Conservation (phyloP, 2,329 filamentous ascomycete species). For the Knoxdaviesia capensis region DNA sequence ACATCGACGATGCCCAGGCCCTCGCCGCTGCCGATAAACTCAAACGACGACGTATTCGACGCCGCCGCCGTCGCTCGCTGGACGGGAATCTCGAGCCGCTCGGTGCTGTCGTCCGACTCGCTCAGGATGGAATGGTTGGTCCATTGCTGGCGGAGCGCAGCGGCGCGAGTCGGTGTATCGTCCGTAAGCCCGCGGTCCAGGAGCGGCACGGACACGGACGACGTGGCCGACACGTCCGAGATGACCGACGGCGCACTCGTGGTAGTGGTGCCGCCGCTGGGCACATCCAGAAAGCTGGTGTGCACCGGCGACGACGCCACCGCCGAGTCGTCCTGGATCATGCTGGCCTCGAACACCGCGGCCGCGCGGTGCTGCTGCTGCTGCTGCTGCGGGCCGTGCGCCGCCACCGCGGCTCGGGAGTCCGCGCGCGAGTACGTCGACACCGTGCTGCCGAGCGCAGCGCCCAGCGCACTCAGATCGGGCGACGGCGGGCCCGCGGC, state of each 20-base stretch:
- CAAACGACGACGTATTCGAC: no score
- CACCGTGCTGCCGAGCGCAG: slow-evolving; percentile 16
- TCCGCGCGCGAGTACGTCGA: slow-evolving; percentile 25
- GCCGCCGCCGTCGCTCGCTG: no score
- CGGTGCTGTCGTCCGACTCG: slow-evolving; percentile 18
- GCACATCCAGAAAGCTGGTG: slow-evolving; percentile 3
- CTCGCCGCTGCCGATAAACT: no score
- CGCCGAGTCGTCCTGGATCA: neutral
- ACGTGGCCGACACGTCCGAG: slow-evolving; percentile 46
- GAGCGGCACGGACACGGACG: slow-evolving; percentile 58
- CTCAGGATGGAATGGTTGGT: slow-evolving; percentile 32
- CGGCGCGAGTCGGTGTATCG: slow-evolving; percentile 10
- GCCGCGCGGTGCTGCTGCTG: slow-evolving; percentile 6
- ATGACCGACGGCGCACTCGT: slow-evolving; percentile 25
- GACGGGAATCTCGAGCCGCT: no score
- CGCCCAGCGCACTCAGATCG: slow-evolving; percentile 2
- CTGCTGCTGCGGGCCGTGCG: slow-evolving; percentile 16
- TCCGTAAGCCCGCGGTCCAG: slow-evolving; percentile 46
- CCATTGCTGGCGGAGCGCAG: slow-evolving; percentile 21
- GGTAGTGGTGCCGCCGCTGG: neutral
- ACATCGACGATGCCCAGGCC: neutral
- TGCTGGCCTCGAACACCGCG: slow-evolving; percentile 1
- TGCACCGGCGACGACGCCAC: slow-evolving; percentile 2
- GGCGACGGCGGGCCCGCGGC: neutral
- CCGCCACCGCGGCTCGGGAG: slow-evolving; percentile 17